phyloP scores from a whole-genome alignment of 306 rosid species.

The Gynostemma pentaphyllum region DNA sequence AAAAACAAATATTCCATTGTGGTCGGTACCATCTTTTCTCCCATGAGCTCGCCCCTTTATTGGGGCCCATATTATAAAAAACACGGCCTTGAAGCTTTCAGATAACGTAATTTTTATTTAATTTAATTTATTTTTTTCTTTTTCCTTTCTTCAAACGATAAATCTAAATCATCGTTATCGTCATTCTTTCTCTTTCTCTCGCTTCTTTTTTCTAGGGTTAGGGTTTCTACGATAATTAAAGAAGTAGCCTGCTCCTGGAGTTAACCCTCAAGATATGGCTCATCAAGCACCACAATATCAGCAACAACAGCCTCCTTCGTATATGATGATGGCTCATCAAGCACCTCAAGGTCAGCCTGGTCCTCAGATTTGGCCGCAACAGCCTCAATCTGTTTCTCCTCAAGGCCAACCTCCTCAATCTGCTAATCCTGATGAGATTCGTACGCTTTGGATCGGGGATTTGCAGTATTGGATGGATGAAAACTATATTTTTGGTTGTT shows the following conservation, averaged over 20 bases:
- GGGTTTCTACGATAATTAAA: slow-evolving; percentile 22
- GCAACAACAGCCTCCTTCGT: slow-evolving; percentile 49
- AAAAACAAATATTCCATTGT: too few relatives aligned
- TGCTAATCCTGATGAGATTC: slow-evolving; percentile 59
- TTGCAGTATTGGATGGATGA: slow-evolving; percentile 98
- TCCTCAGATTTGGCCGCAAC: slow-evolving; percentile 51
- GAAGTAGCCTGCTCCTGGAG: slow-evolving; percentile 85
- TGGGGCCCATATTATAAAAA: not conserved
- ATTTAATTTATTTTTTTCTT: too few relatives aligned
- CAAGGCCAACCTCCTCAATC: slow-evolving; percentile 36
- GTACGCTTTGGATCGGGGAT: slow-evolving; percentile 96
- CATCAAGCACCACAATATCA: slow-evolving; percentile 63
- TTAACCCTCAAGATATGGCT: slow-evolving; percentile 38
- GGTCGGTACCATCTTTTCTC: too few relatives aligned
- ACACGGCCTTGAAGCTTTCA: not conserved
- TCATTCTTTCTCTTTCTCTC: not conserved
- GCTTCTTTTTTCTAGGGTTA: slow-evolving; percentile 35
- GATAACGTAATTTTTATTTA: too few relatives aligned
- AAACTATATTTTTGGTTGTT: slow-evolving; percentile 46
- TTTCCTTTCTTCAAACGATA: not conserved
- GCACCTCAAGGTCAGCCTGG: slow-evolving; percentile 21
- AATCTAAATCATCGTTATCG: not conserved
- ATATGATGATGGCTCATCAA: slow-evolving; percentile 78
- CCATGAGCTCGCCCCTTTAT: not conserved
- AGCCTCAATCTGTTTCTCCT: slow-evolving; percentile 26